These are phyloP conservation scores for Chaetomium tenue DNA, from an alignment of 495 filamentous ascomycete species.

Conservation along the genomic window DNA sequence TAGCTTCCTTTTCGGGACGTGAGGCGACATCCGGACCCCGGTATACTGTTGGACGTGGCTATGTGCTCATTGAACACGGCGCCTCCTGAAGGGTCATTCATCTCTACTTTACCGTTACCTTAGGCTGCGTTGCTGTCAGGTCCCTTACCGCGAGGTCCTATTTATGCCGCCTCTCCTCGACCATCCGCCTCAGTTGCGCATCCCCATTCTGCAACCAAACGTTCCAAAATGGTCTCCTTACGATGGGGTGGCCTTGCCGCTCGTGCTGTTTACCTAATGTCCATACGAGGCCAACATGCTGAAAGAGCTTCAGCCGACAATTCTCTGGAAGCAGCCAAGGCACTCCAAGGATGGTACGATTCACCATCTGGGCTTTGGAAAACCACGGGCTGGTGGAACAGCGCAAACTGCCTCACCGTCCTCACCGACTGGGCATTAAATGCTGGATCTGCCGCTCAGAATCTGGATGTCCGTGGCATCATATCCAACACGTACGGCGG, in stretches of 20 bases:
- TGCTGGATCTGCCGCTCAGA: constrained; percentile 29
- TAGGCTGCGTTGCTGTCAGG: neutral
- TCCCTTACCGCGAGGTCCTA: neutral
- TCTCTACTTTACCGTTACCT: neutral
- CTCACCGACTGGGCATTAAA: constrained; percentile 60
- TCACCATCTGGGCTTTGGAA: constrained; percentile 60
- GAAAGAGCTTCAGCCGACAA: constrained; percentile 31
- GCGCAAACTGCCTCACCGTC: constrained; percentile 64
- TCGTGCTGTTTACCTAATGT: constrained; percentile 41
- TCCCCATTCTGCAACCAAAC: neutral
- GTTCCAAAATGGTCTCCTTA: constrained; percentile 33
- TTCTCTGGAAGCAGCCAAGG: constrained; percentile 46
- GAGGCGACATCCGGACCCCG: constrained; percentile 1
- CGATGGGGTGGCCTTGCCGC: constrained; percentile 40
- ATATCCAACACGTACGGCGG: constrained; percentile 45
- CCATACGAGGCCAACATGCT: constrained; percentile 27
- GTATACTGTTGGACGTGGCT: neutral
- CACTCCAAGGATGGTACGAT: constrained; percentile 66
- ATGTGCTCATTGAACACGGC: neutral
- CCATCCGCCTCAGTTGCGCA: neutral
- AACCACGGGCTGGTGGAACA: constrained; percentile 74
- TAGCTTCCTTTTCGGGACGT: constrained; percentile 12
- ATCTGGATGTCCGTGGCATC: constrained; percentile 38
- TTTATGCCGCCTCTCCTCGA: constrained; percentile 7
- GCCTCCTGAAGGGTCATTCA: neutral